Evolutionary conservation across 2,329 filamentous ascomycete species (phyloP), one percentile per base, ranked within the genome.

Genomic region (Pezicula radicicola): DNA sequence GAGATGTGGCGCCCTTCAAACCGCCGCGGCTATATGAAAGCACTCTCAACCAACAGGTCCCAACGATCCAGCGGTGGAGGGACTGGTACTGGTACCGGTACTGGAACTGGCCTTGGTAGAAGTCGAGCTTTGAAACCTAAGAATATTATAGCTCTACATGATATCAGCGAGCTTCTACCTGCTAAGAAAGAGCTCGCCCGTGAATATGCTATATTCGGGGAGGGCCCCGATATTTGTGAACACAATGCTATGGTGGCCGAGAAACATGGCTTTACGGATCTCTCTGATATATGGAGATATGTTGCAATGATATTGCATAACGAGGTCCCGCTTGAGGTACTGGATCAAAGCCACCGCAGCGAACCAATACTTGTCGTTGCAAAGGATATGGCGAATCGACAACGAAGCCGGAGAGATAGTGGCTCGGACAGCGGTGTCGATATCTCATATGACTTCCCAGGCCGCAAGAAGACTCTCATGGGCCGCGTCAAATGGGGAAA

Each of bases 251-350:
- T 73, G 1, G 84, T 95, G 43, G 92, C 93, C 8, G 78, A 84
- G 59, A 85, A 83, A 56, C 79, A 87, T 59, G 89, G 87, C 4
- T 80, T 83, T 56, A 68, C 76, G 13, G 89, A 96, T 57, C 71
- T 95, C 28, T 86, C 88, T 25, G 83, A 91, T 60, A 81, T 96
- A 6, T 99, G 94, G 94, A 83, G 81, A 46, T 87, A 97, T 58
- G 77, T 91, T 50, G 86, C 83, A 16, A 75, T 97, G 52, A 76
- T 97, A 6, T 73, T 97, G 43, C 84, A 85, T 58, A 88, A 89
- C 59, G 84, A 90, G 42, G 85, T 92, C 27, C 88, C 88, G 1
- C 73, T 93, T 3, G 79, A 87, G 60, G 72, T 89, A 25, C 70
- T 87, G 41, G 74, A 77, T 3, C 76, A 79, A 51, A 71, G 76